A percentile compares a stretch with the other conserved stretches of the same genome.
Conservation (phyloP, 768 basidiomycete species). For the Sistotremastrum niveocremeum region DNA sequence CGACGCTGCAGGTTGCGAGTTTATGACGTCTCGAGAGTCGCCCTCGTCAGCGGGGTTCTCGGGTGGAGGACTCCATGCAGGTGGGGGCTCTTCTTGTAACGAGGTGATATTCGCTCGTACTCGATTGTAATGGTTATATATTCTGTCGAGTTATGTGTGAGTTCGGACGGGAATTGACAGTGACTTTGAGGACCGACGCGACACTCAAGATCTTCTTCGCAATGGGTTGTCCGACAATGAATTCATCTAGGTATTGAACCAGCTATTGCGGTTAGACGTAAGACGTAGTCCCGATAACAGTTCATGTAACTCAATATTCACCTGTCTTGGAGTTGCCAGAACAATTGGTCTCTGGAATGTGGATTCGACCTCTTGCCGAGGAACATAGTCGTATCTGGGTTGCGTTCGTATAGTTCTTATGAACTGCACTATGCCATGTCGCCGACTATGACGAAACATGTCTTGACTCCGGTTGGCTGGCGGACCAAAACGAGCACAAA, state of each 20-base stretch:
- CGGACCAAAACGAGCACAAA: no score
- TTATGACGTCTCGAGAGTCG: neutral
- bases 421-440: slow-evolving; percentile 9
- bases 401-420: slow-evolving; percentile 40
- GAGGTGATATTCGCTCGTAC: slow-evolving; percentile 56
- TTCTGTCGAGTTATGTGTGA: neutral
- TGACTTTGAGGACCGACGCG: slow-evolving; percentile 45
- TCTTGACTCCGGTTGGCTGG: no score
- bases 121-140: slow-evolving; percentile 76
- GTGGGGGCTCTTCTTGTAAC: slow-evolving; percentile 24
- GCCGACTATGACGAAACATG: neutral
- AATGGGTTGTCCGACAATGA: slow-evolving; percentile 79
- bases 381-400: slow-evolving; percentile 31
- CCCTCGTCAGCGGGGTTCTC: neutral
- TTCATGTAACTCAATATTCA: slow-evolving; percentile 7
- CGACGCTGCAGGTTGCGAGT: slow-evolving; percentile 25
- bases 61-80: slow-evolving; percentile 14
- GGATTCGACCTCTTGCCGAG: slow-evolving; percentile 17
- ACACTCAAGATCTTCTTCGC: slow-evolving; percentile 93
- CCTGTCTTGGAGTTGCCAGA: slow-evolving; percentile 48
- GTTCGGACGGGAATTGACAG: slow-evolving; percentile 1
- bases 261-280: slow-evolving; percentile 32
- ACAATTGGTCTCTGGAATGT: slow-evolving; percentile 29
- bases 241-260: slow-evolving; percentile 75
- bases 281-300: neutral